These are phyloP conservation scores for Fusarium citri DNA, from an alignment of 2,329 filamentous ascomycete genomes.

Conservation along the genomic window DNA sequence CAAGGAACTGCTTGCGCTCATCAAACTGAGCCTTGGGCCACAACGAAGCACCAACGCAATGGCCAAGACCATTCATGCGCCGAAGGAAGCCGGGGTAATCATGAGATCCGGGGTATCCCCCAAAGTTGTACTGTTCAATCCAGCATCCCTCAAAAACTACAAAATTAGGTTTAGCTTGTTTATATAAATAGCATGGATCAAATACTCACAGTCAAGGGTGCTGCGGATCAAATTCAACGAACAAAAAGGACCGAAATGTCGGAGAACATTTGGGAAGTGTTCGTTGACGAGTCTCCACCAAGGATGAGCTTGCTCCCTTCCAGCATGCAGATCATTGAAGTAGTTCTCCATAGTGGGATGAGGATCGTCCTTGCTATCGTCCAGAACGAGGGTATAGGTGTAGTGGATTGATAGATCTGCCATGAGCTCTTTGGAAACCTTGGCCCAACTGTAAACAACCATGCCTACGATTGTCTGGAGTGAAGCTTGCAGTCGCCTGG, in stretches of 20 bases:
- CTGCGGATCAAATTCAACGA: neutral
- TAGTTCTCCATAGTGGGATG: neutral
- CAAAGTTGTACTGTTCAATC: slow-evolving; percentile 1
- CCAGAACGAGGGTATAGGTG: neutral
- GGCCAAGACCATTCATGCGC: neutral
- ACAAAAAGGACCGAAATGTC: neutral
- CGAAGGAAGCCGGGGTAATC: neutral
- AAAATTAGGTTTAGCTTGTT: neutral
- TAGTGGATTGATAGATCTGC: neutral
- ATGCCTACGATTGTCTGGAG: neutral
- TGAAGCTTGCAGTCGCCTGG: neutral
- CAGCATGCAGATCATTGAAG: neutral
- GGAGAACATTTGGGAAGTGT: neutral
- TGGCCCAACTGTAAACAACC: slow-evolving; percentile 1
- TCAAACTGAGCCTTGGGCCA: neutral
- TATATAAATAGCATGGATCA: fast-evolving
- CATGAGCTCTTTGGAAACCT: neutral
- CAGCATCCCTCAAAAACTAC: neutral
- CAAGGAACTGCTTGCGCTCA: neutral
- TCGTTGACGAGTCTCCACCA: neutral
- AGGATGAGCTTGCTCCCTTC: neutral
- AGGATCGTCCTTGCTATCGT: neutral
- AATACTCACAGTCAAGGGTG: neutral
- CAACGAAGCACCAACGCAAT: neutral
- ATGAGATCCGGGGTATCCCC: neutral